Base-by-base conservation (phyloP, 2,329 filamentous ascomycete species). In the Tolypocladium amazonense region DNA sequence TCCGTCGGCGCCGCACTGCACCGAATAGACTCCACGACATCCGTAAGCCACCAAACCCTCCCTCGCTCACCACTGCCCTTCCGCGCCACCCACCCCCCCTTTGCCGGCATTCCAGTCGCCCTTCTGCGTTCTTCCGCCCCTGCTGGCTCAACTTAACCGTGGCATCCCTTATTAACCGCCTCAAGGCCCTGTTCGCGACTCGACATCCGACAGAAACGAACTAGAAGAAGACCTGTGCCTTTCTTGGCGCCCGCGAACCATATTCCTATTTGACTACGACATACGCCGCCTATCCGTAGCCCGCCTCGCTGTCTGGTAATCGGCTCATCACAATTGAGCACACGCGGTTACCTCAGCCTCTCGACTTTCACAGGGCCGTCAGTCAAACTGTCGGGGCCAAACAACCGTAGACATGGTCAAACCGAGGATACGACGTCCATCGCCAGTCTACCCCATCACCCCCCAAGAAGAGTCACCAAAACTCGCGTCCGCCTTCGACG, bases 401-500 rank as follows among this genome's bases (percentile, higher is more conserved):
- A n/a, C 38, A 27, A 33, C 18, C 35, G 55, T 56, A 43, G 70
- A 68, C 61, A 81, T 81, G 79, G 76, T 77, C 69, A 79, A 69
- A 65, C 73, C 76, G 65, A 76, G 76, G 72, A 73, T 75, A 69
- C 75, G 74, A 69, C 72, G 70, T 68, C 71, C 72, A 61, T 78
- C 77, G 64, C 74, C 77, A 64, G 71, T 75, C 63, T 77, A 75
- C 62, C 70, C 76, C 60, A 76, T 68, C 65, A 73, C 75, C 58
- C 72, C 77, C 53, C 66, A 74, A 67, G 76, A 77, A 63, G 68
- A 73, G 61, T 77, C 78, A 61, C 76, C 78, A 59, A 72, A 71
- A 58, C 75, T 77, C 52, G 73, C 76, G 7, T 77, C 79, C 50
- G 73, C 76, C 62, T 74, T 77, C 58, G 75, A 77, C 65, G 78